Percentiles rank a stretch among this genome's conserved stretches.
Conservation (phyloP, 352 stramenopile species). For the Globisporangium mamillatum region DNA sequence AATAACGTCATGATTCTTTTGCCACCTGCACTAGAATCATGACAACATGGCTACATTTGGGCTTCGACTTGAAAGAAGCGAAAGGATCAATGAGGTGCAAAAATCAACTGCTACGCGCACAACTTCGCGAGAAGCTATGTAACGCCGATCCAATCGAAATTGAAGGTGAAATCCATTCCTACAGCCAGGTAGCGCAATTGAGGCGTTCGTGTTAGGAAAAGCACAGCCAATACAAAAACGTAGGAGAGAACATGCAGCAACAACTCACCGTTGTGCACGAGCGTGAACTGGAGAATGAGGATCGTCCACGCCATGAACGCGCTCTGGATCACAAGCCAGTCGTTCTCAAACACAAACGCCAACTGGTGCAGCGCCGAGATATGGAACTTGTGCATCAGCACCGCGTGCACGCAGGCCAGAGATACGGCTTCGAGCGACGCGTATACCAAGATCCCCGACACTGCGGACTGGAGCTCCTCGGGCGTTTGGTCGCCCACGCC, state of each 20-base stretch:
- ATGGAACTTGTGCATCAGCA: neutral
- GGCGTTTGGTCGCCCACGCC: neutral
- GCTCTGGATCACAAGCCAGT: neutral
- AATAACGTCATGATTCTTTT: no score
- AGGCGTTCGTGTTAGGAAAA: no score
- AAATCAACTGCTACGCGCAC: no score
- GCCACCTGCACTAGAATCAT: no score
- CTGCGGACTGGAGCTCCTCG: neutral
- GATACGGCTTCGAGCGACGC: neutral
- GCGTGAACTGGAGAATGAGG: constrained; percentile 3
- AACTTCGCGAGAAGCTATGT: no score
- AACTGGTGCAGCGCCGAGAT: neutral
- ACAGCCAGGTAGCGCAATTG: no score
- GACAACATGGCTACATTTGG: no score
- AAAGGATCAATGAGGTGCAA: no score
- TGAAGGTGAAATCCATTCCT: neutral
- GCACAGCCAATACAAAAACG: no score
- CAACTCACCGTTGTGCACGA: neutral
- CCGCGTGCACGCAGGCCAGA: neutral
- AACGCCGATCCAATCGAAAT: neutral
- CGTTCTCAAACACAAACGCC: constrained; percentile 6
- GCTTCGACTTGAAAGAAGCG: no score
- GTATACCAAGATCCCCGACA: neutral
- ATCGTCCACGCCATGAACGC: neutral
- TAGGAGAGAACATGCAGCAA: no score